Percentiles rank a stretch among this genome's conserved stretches.
Conservation (phyloP, 2,329 filamentous ascomycete genomes). For the Xenoacremonium recifei region DNA sequence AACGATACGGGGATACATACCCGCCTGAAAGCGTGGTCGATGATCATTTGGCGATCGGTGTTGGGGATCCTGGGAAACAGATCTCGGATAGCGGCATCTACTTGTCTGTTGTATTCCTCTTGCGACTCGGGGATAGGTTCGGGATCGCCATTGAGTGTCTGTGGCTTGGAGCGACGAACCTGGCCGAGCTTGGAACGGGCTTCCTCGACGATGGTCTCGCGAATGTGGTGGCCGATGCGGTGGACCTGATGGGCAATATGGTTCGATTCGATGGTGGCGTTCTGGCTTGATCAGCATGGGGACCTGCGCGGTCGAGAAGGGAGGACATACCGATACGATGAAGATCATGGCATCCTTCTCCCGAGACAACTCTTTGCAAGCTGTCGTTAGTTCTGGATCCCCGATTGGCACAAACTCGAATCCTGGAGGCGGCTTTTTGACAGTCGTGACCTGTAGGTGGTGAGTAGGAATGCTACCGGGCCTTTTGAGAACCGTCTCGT, state of each 20-base stretch:
- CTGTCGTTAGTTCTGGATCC: slow-evolving; percentile 57
- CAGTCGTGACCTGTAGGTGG: slow-evolving; percentile 48
- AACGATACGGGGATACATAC: slow-evolving; percentile 37
- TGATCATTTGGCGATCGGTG: slow-evolving; percentile 61
- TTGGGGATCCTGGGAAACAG: slow-evolving; percentile 65
- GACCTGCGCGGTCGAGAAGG: background rate
- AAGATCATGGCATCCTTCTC: slow-evolving; percentile 63
- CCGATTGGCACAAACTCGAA: slow-evolving; percentile 64
- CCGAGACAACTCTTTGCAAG: slow-evolving; percentile 64
- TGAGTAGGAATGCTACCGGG: slow-evolving; percentile 26
- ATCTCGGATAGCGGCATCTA: slow-evolving; percentile 60
- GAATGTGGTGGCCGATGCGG: slow-evolving; percentile 60
- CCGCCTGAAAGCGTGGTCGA: slow-evolving; percentile 62
- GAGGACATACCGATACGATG: slow-evolving; percentile 58
- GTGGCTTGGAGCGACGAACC: slow-evolving; percentile 18
- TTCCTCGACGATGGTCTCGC: slow-evolving; percentile 57
- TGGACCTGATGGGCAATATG: slow-evolving; percentile 53
- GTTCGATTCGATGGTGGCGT: slow-evolving; percentile 30
- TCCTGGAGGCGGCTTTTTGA: slow-evolving; percentile 54
- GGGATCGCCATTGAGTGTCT: slow-evolving; percentile 34
- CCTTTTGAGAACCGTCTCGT: slow-evolving; percentile 15
- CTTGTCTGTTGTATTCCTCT: slow-evolving; percentile 59
- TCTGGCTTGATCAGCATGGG: background rate
- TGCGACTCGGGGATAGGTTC: slow-evolving; percentile 61
- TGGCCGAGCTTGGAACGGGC: slow-evolving; percentile 37